Percentiles rank a stretch among this genome's conserved stretches.
phyloP scores from a whole-genome alignment of 208 protist species.

The Leishmania lainsoni region DNA sequence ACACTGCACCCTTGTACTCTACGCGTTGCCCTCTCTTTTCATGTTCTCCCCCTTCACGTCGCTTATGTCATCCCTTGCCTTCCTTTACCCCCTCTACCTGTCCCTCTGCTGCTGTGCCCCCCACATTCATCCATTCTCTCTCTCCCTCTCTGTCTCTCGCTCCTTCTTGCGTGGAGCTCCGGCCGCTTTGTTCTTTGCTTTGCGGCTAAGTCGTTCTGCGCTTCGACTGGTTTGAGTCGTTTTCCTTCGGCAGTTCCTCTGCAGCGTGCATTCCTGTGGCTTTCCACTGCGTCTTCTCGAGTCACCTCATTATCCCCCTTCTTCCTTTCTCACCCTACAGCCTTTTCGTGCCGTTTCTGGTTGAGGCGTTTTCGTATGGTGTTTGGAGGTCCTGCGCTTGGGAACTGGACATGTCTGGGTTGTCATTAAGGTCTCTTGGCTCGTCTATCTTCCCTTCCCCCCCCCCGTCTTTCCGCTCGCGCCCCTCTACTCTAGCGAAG shows the following conservation, averaged over 20 bases:
- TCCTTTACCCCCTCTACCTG: neutral
- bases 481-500: neutral
- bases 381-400: neutral
- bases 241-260: conserved; percentile 6
- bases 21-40: no score
- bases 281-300: neutral
- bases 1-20: no score
- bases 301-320: neutral
- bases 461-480: neutral
- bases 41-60: neutral
- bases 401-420: neutral
- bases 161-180: neutral
- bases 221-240: no score
- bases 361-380: neutral
- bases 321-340: neutral
- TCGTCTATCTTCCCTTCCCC: conserved; percentile 5
- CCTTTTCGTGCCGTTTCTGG: neutral
- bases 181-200: no score
- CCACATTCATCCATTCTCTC: no score
- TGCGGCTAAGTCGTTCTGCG: neutral
- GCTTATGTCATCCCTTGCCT: neutral
- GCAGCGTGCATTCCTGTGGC: neutral
- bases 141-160: neutral
- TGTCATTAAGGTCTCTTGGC: neutral
- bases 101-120: neutral